phyloP scores from a whole-genome alignment of 805 yeast genomes.

The Candida arabinofermentans region DNA sequence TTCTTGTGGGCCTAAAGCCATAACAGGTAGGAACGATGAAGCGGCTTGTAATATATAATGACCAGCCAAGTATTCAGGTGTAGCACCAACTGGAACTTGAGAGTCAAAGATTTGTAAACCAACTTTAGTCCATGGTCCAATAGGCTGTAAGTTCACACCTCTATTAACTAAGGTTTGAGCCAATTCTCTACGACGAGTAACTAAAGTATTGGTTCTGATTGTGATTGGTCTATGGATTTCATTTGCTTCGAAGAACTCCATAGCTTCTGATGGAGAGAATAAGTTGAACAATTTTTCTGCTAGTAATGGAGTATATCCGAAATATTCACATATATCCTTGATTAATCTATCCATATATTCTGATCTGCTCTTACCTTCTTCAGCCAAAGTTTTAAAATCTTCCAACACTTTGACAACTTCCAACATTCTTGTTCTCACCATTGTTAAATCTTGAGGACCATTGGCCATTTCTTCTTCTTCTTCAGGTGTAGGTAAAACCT shows the following conservation, averaged over 20 bases:
- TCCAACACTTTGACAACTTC: conserved; percentile 93
- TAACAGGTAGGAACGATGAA: conserved; percentile 93
- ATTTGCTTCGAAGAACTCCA: conserved; percentile 98
- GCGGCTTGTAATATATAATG: conserved; percentile 98
- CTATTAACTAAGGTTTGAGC: conserved; percentile 93
- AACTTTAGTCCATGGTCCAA: conserved; percentile 97
- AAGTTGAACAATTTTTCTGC: conserved; percentile 92
- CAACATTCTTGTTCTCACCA: conserved; percentile 88
- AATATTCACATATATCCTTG: conserved; percentile 85
- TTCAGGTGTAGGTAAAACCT: conserved; percentile 66
- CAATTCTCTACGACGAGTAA: conserved; percentile 90
- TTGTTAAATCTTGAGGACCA: conserved; percentile 70
- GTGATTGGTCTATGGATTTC: conserved; percentile 96
- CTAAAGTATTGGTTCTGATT: conserved; percentile 94
- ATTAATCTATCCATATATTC: conserved; percentile 78
- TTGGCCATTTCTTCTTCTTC: conserved; percentile 54
- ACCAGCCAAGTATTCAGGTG: conserved; percentile 98
- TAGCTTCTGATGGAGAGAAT: conserved; percentile 92
- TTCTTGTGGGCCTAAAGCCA: conserved; percentile 98
- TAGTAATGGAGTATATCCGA: conserved; percentile 86
- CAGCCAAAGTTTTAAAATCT: conserved; percentile 77
- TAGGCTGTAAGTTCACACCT: conserved; percentile 96
- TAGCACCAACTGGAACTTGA: conserved; percentile 99
- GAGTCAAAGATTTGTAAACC: conserved; percentile 97
- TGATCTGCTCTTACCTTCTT: conserved; percentile 81